Conservation (phyloP, 2,329 filamentous ascomycete genomes). For the Cryphonectria radicalis region DNA sequence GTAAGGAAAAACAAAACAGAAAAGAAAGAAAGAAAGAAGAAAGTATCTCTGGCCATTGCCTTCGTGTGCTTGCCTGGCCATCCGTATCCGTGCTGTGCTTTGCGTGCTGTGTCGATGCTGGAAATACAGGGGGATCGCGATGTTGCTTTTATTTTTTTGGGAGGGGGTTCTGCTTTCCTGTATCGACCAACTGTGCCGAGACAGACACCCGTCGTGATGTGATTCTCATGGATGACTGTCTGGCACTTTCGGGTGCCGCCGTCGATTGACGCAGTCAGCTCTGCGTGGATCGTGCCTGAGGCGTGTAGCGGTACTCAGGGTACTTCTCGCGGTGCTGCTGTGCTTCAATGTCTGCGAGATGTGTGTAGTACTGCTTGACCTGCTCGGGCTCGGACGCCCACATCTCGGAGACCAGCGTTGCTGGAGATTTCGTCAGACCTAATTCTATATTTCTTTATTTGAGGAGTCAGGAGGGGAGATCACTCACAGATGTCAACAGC, state of each 20-base stretch:
- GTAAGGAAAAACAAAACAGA: no score
- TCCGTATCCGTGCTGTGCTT: not conserved
- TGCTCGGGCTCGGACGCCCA: constrained; percentile 16
- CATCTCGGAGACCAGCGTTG: constrained; percentile 14
- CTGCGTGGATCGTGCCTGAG: not conserved
- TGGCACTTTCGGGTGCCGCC: not conserved
- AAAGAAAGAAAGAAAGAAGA: no score
- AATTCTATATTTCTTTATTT: not conserved
- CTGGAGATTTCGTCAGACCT: not conserved
- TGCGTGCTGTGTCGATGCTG: not conserved
- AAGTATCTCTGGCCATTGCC: no score
- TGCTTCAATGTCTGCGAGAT: constrained; percentile 10
- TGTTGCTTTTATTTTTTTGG: not conserved
- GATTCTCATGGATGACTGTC: not conserved
- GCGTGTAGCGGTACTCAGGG: constrained; percentile 22
- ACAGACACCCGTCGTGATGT: no score
- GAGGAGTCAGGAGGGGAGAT: no score
- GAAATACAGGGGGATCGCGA: not conserved
- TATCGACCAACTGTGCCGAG: no score
- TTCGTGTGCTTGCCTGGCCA: not conserved
- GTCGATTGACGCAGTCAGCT: not conserved
- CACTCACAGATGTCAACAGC: constrained; percentile 20
- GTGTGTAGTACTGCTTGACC: constrained; percentile 9
- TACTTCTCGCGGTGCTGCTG: constrained; percentile 16
- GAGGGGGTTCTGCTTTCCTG: no score